A percentile compares a stretch with the other conserved stretches of the same genome.
Conservation (phyloP, 805 yeast species). For the Myxozyma udenii region DNA sequence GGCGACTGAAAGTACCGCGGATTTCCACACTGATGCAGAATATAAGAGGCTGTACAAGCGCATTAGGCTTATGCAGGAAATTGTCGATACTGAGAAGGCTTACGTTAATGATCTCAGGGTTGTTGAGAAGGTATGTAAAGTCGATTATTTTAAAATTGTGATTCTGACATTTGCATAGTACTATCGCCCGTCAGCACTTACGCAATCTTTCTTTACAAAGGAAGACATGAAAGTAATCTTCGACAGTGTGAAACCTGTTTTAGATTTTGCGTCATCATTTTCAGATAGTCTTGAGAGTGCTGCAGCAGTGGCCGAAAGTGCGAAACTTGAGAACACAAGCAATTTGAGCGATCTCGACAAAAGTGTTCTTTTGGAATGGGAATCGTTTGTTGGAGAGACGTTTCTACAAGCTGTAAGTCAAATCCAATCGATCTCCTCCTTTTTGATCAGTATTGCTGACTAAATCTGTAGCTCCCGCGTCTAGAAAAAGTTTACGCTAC, state of each 20-base stretch:
- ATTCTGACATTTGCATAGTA: constrained; percentile 17
- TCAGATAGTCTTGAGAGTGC: constrained; percentile 30
- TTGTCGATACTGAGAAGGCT: constrained; percentile 40
- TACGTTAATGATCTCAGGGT: constrained; percentile 41
- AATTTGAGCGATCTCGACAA: constrained; percentile 31
- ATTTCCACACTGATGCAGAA: not conserved
- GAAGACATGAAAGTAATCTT: constrained; percentile 38
- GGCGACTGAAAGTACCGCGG: not conserved
- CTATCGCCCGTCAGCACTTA: constrained; percentile 31
- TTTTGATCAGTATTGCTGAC: no score
- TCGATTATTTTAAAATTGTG: constrained; percentile 30
- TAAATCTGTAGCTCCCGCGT: constrained; percentile 26
- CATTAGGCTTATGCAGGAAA: constrained; percentile 39
- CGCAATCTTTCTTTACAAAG: constrained; percentile 35
- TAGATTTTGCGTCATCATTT: constrained; percentile 37
- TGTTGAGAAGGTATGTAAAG: constrained; percentile 32
- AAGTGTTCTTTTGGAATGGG: constrained; percentile 11
- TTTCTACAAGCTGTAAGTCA: constrained; percentile 28
- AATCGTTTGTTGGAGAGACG: constrained; percentile 35
- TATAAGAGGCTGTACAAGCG: constrained; percentile 29
- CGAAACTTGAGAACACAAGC: constrained; percentile 9
- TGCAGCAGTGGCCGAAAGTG: constrained; percentile 9
- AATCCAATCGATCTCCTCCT: no score
- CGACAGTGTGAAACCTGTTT: constrained; percentile 33
- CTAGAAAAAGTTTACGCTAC: constrained; percentile 38